Base-by-base conservation (phyloP, 768 basidiomycete genomes). In the Calocera viscosa region DNA sequence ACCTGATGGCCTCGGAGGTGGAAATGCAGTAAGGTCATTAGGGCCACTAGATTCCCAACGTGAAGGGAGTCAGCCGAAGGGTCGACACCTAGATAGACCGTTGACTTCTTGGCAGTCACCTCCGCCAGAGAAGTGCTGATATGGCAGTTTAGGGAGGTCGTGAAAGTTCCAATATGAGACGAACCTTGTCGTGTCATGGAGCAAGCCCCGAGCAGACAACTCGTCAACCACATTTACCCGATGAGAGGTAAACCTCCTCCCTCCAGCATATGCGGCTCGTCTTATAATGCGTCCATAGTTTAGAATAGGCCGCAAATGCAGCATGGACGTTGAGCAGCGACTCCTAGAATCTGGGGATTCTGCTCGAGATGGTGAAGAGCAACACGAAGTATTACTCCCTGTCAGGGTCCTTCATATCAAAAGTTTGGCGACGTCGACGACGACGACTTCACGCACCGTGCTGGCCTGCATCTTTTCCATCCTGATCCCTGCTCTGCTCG, bases 51-150 rank as follows among this genome's bases (percentile, higher is more conserved):
- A 74, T 99, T 94, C 2, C 96, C 96, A 65, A 93, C 89, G 75
- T 99, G 96, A 19, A 99, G 80, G 1, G 92, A 89, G 28, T 77
- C 79, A 2, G 94, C 93, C 1, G 95, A 93, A 16, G 96, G 96
- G 74, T 99, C 96, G 43, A 98, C 82, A 38, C 96, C 96, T 2
- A 86, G 81, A 74, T 99, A 99, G 19, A 91, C 82, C 0, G 83
- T 83, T 30, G 53, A 60, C 53, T 26, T 26, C 24, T 30, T 60
- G 11, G 2, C 19, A 7, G 30, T 26, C 11, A 32, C 26, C 24
- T 60, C 53, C 2, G 53, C 7, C 26, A 32, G 19, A 16, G 30
- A 16, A 2, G 26, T 2, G 30, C 53, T 60, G 19, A 2, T 5
- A 10, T 12, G 2, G 30, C 11, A 11, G 2, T 2, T 60, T 10